Percentiles rank a stretch among this genome's conserved stretches.
Conservation (phyloP, 805 yeast species). For the Lachancea lanzarotensis region DNA sequence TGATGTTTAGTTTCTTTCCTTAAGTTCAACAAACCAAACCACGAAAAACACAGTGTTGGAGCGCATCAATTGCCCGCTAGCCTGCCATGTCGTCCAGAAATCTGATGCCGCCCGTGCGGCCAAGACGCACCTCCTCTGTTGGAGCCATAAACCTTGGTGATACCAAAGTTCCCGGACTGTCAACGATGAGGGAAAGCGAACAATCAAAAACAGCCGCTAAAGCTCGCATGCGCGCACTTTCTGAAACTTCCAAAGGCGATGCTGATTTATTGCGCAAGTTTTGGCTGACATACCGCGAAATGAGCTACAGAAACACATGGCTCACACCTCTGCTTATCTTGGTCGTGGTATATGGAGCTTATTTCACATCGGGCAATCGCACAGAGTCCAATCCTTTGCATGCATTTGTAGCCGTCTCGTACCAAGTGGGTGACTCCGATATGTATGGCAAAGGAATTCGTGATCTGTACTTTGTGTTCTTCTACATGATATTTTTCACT, state of each 20-base stretch:
- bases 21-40: neutral
- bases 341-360: slow-evolving; percentile 36
- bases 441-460: slow-evolving; percentile 79
- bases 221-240: slow-evolving; percentile 32
- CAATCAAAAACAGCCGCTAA: slow-evolving; percentile 36
- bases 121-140: slow-evolving; percentile 58
- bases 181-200: slow-evolving; percentile 54
- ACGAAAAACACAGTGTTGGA: neutral
- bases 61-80: neutral
- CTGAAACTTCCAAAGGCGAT: slow-evolving; percentile 36
- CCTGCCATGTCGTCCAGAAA: slow-evolving; percentile 6
- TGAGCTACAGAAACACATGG: slow-evolving; percentile 62
- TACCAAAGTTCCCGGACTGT: slow-evolving; percentile 52
- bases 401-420: slow-evolving; percentile 58
- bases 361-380: slow-evolving; percentile 49
- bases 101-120: slow-evolving; percentile 16
- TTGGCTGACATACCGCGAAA: slow-evolving; percentile 51
- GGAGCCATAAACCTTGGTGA: slow-evolving; percentile 76
- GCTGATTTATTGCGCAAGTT: slow-evolving; percentile 50
- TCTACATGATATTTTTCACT: slow-evolving; percentile 80
- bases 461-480: slow-evolving; percentile 74
- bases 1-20: neutral
- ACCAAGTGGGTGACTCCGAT: slow-evolving; percentile 52
- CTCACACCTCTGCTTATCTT: slow-evolving; percentile 53
- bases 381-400: slow-evolving; percentile 56